These are phyloP conservation scores for Physocladia obscura DNA, from an alignment of 192 early-diverging fungal genomes.

Conservation along the genomic window DNA sequence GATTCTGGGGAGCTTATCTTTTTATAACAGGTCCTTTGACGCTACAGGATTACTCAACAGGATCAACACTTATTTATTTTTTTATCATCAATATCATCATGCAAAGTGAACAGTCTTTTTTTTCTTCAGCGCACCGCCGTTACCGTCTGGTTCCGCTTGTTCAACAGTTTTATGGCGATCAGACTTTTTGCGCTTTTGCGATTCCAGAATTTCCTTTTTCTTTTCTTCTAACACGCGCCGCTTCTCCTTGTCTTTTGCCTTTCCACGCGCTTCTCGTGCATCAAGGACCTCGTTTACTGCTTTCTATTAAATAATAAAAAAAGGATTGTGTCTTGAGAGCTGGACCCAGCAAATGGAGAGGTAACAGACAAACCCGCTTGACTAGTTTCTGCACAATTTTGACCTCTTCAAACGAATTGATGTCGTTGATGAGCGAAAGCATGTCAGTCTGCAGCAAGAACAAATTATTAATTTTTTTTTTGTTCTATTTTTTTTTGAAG, in stretches of 20 bases:
- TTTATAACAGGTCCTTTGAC: too few relatives aligned
- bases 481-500: too few relatives aligned
- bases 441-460: constrained; percentile 2
- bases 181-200: too few relatives aligned
- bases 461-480: too few relatives aligned
- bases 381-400: constrained; percentile 23
- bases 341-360: background rate
- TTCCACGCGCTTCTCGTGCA: background rate
- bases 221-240: background rate
- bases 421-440: constrained; percentile 19
- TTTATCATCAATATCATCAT: too few relatives aligned
- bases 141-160: too few relatives aligned
- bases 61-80: too few relatives aligned
- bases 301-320: background rate
- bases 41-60: too few relatives aligned
- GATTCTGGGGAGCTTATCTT: too few relatives aligned
- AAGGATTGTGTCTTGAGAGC: background rate
- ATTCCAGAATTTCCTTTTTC: constrained; percentile 25
- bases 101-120: too few relatives aligned
- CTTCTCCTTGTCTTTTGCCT: constrained; percentile 10
- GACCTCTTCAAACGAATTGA: constrained; percentile 19
- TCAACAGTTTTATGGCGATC: too few relatives aligned
- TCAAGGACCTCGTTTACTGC: constrained; percentile 8
- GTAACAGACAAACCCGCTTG: constrained; percentile 12
- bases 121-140: too few relatives aligned